Evolutionary conservation across 1,139 yeast genomes (phyloP), one percentile per base, ranked within the genome.

Genomic region (Candida labiduridarum): DNA sequence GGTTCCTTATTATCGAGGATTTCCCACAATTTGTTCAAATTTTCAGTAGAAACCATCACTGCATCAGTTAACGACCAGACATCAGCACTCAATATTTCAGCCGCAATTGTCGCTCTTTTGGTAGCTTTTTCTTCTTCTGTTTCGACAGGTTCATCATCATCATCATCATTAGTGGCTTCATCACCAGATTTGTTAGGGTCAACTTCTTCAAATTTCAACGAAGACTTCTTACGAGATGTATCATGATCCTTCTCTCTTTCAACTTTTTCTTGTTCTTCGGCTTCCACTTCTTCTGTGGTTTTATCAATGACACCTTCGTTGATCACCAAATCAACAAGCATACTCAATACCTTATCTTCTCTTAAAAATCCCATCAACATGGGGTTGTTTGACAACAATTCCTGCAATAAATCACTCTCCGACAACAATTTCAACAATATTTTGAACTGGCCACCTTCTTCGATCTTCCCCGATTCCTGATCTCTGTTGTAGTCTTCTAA

Each of bases 61-160:
- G 96, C 85, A 59, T 94, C 97, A 4, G 97, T 89, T 36, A 95
- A 77, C 4, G 96, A 88, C 97, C 97, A 94, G 7, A 91, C 95
- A 63, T 94, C 98, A 4, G 96, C 91, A 50, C 94, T 84, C 41
- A 94, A 75, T 42, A 94, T 87, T 64, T 95, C 99, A 1, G 97
- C 89, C 3, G 97, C 94, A 55, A 92, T 80, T 49, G 91, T 87
- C 4, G 97, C 95, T 60, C 90, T 79, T 57, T 92, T 79, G 15
- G 82, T 76, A 51, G 82, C 82, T 18, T 71, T 74, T 57, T 85
- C 89, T 49, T 81, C 84, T 11, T 65, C 68, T 7, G 76, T 67
- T 58, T 75, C 79, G 10, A 58, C 61, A 12, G 61, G 68, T 3
- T 65, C 66, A 1, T 65, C 67, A 19, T 65, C 66, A 1, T 63